These are phyloP conservation scores for Cynanchum wilfordii DNA, from an alignment of 257 asterid species.

Conservation along the genomic window DNA sequence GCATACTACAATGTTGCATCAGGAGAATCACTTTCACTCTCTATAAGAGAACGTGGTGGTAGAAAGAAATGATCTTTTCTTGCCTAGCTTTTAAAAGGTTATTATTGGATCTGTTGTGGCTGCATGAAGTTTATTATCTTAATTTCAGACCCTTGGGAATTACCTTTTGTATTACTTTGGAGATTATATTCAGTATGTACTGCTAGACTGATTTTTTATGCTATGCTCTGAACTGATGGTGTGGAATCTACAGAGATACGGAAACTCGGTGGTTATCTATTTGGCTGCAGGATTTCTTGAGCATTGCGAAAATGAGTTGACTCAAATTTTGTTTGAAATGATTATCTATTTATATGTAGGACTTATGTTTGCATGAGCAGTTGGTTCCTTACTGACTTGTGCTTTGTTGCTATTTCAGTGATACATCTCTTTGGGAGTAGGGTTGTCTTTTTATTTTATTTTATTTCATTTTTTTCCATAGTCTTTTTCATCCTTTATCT, in stretches of 20 bases:
- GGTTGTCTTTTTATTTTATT: constrained; percentile 6
- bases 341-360: constrained; percentile 23
- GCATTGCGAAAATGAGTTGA: background rate
- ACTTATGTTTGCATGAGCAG: constrained; percentile 31
- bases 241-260: constrained; percentile 35
- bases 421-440: constrained; percentile 14
- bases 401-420: constrained; percentile 20
- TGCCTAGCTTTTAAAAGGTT: constrained; percentile 31
- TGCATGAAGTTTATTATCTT: constrained; percentile 23
- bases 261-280: constrained; percentile 25
- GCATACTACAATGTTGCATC: constrained; percentile 80
- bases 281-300: constrained; percentile 19
- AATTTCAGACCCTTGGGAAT: constrained; percentile 16
- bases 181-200: constrained; percentile 32
- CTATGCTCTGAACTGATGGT: constrained; percentile 27
- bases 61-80: constrained; percentile 71
- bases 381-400: constrained; percentile 23
- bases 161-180: constrained; percentile 22
- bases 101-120: constrained; percentile 20
- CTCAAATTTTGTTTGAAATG: background rate
- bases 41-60: constrained; percentile 98
- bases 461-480: too few species aligned
- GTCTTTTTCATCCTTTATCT: background rate
- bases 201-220: constrained; percentile 11
- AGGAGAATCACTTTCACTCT: constrained; percentile 68